These are phyloP conservation scores for Tilletia setariae DNA, from an alignment of 1,284 basidiomycete genomes.

Conservation along the genomic window DNA sequence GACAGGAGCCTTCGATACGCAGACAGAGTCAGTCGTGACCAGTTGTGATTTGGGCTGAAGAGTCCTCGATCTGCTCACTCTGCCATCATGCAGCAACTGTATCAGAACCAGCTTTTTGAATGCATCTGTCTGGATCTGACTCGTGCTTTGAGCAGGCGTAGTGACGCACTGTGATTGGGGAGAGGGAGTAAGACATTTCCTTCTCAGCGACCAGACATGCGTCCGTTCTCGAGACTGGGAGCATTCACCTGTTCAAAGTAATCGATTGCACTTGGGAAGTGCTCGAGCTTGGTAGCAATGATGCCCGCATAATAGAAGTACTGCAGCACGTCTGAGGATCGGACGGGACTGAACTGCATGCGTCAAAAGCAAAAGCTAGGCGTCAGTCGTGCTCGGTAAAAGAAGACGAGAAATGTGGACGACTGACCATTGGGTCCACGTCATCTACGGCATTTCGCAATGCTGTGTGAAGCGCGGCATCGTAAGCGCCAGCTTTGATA, in stretches of 20 bases:
- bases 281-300: conserved; percentile 31
- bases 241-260: conserved; percentile 39
- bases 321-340: conserved; percentile 33
- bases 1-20: conserved; percentile 10
- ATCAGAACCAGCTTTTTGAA: conserved; percentile 74
- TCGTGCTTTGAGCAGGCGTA: conserved; percentile 66
- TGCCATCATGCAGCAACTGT: conserved; percentile 70
- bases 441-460: conserved; percentile 14
- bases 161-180: conserved; percentile 59
- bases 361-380: background rate
- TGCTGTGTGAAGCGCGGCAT: conserved; percentile 16
- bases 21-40: background rate
- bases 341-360: background rate
- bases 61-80: conserved; percentile 56
- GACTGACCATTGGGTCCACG: background rate
- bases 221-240: background rate
- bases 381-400: background rate
- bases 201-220: background rate
- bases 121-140: conserved; percentile 75
- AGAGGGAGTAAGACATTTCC: background rate
- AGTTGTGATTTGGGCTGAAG: background rate
- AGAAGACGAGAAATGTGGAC: background rate
- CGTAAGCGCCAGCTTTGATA: conserved; percentile 17
- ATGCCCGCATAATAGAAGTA: conserved; percentile 45
- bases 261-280: conserved; percentile 32